Evolutionary conservation across 352 stramenopile species (phyloP), one percentile per base, ranked within the genome.

Genomic region (Peronospora tabacina): DNA sequence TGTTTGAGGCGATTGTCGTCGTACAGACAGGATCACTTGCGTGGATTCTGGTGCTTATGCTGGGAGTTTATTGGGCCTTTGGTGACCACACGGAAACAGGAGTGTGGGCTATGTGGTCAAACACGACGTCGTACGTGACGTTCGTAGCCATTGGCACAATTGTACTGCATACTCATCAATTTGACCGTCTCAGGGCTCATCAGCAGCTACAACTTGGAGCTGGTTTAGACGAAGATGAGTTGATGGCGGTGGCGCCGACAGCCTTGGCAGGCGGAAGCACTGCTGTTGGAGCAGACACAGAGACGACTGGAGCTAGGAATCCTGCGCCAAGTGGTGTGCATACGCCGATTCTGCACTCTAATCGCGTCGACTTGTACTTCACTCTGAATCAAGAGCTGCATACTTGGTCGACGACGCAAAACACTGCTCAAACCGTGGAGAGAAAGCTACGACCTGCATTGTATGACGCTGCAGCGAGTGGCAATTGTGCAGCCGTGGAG

Each of bases 1-100:
- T 82, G n/a, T 85, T 82, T 50, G 81, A 92, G 39, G 48, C 70
- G n/a, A 55, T 83, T 49, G 66, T 85, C 20, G 61, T 88, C 37
- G 52, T 86, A 13, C 72, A 86, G 46, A 81, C 57, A 2, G 53
- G 79, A 32, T 72, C 64, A 26, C 62, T 86, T 35, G 37, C 61
- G 15, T 83, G 57, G 55, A 66, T 82, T 32, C 58, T 82, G 6
- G 15, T 78, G 11, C 56, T 88, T 8, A 49, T 75, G 39, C 41
- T 76, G 15, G 48, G 41, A 13, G 44, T 80, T 8, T 79, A 81
- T 35, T 72, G 72, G 65, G 61, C 50, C 0, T 76, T 77, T 34
- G 58, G 63, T 39, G 62, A 85, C 12, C 55, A 82, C 42, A 62
- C 63, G 38, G 55, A 70, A n/a, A 32, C 52, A n/a, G 50, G 55